Conservation (phyloP, 179 eudicot genomes). For the Silene noctiflora region DNA sequence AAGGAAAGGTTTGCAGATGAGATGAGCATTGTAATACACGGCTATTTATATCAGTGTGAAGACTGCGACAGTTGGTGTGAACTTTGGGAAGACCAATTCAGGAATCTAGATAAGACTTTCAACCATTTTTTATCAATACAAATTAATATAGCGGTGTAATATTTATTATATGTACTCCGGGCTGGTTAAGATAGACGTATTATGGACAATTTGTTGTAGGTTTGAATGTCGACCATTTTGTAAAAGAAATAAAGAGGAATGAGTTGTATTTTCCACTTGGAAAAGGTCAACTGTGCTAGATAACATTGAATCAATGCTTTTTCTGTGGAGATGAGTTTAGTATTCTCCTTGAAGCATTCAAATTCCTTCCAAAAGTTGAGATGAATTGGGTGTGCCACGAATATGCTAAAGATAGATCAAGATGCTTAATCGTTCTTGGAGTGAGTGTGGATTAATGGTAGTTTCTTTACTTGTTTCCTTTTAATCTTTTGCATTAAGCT, state of each 20-base stretch:
- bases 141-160: neutral
- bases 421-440: too few relatives aligned
- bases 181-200: too few relatives aligned
- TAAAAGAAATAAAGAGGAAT: too few relatives aligned
- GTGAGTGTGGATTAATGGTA: too few relatives aligned
- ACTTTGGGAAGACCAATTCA: conserved; percentile 9
- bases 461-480: too few relatives aligned
- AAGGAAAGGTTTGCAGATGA: neutral
- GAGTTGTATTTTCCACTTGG: too few relatives aligned
- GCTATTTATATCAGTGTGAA: conserved; percentile 12
- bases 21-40: neutral
- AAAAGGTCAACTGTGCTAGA: too few relatives aligned
- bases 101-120: conserved; percentile 12
- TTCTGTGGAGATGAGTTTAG: neutral
- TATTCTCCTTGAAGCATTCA: neutral
- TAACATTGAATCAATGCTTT: neutral
- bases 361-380: neutral
- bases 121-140: too few relatives aligned
- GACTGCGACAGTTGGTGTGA: conserved; percentile 20
- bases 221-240: too few relatives aligned
- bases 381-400: neutral
- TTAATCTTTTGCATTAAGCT: too few relatives aligned
- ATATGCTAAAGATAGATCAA: neutral
- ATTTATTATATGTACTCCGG: neutral
- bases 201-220: too few relatives aligned